Evolutionary conservation across 2,329 filamentous ascomycete genomes (phyloP), one percentile per base, ranked within the genome.

Genomic region (Ophiocordyceps camponoti-leonardi): DNA sequence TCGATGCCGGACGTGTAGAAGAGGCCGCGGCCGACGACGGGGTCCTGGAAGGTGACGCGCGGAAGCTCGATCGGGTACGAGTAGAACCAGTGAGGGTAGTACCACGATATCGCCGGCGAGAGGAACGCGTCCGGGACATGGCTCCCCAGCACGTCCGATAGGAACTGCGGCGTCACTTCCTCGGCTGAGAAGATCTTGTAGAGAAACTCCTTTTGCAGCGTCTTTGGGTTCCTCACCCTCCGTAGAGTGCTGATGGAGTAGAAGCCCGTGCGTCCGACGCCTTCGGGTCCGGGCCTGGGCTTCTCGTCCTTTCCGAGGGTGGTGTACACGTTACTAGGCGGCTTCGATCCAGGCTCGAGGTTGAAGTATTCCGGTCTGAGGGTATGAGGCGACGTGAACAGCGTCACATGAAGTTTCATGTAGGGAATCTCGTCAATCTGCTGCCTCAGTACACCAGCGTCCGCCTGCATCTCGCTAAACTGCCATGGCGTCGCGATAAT

Each of bases 51-150:
- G 0, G 83, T 88, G 0, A 87, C 79, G 0, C 87, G 75, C 0
- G 90, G 90, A n/a, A 79, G 75, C 53, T 86, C 77, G 50, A 86
- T 79, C 0, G 92, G 92, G 60, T 96, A 98, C 0, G 83, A 80
- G 52, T 90, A 63, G 76, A 93, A 96, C 33, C 77, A 66, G 49
- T 87, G 79, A 14, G 85, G 74, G 52, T 86, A 69, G 49, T 79
- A 79, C 87, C 87, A 94, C 14, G 81, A 79, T 28, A 94, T 73
- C 19, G 69, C 64, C 19, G 3, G 48, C 47, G 51, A 49, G 22
- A 57, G 53, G 41, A 71, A 65, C 0, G 61, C 61, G 11, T 65
- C 57, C 0, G 72, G 68, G 1, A 76, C 60, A 10, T 67, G 51
- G 2, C 64, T 62, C 6, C 68, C 73, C 3, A 81, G 63, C 0